phyloP scores from a whole-genome alignment of 2,329 filamentous ascomycete species.

The Fusarium illudens region DNA sequence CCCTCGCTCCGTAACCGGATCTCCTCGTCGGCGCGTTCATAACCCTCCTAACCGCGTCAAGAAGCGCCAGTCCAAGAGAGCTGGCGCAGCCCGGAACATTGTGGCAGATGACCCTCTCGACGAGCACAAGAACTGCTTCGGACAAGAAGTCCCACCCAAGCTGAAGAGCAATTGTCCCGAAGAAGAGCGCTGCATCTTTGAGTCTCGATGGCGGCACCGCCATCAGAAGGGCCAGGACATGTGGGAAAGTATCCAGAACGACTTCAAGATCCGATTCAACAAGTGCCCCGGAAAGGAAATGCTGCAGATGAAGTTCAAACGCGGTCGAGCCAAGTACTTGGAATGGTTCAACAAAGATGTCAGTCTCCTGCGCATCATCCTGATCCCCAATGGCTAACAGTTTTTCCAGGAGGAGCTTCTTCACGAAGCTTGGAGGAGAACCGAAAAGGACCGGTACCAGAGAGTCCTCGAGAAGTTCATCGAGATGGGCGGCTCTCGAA shows the following conservation, averaged over 20 bases:
- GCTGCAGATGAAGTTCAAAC: slow-evolving; percentile 65
- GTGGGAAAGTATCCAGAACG: slow-evolving; percentile 62
- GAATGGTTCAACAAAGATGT: slow-evolving; percentile 61
- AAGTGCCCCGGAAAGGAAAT: slow-evolving; percentile 56
- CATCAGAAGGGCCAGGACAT: slow-evolving; percentile 64
- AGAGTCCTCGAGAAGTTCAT: slow-evolving; percentile 55
- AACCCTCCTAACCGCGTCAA: slow-evolving; percentile 40
- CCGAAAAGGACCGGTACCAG: slow-evolving; percentile 56
- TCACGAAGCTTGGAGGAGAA: slow-evolving; percentile 50
- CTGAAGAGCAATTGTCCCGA: slow-evolving; percentile 57
- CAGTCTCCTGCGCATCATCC: slow-evolving; percentile 40
- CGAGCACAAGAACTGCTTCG: slow-evolving; percentile 49
- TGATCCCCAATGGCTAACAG: slow-evolving; percentile 10
- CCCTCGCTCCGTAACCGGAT: slow-evolving; percentile 38
- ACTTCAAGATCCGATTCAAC: slow-evolving; percentile 49
- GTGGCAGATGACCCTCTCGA: slow-evolving; percentile 37
- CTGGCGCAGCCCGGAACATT: slow-evolving; percentile 16
- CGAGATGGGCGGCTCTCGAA: slow-evolving; percentile 59
- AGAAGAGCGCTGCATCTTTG: slow-evolving; percentile 59
- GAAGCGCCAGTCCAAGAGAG: slow-evolving; percentile 37
- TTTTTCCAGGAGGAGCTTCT: slow-evolving; percentile 51
- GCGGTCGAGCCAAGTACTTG: slow-evolving; percentile 58
- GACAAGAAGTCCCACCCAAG: slow-evolving; percentile 47
- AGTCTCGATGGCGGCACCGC: slow-evolving; percentile 56
- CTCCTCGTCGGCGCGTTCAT: slow-evolving; percentile 39